phyloP scores from a whole-genome alignment of 2,329 filamentous ascomycete species.

The Cladophialophora immunda region DNA sequence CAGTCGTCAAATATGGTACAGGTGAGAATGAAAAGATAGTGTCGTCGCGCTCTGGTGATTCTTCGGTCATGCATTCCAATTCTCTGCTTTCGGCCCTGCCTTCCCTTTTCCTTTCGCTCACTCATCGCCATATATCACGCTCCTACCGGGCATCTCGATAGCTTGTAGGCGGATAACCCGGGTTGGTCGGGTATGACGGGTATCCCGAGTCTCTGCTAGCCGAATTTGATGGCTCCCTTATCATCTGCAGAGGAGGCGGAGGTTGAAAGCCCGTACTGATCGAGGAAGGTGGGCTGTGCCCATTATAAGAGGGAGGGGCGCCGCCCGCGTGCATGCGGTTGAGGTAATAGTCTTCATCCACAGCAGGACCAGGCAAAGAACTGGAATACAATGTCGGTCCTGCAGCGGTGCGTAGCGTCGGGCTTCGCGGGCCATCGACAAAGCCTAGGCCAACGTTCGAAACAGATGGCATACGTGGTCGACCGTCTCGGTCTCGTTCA shows the following conservation, averaged over 20 bases:
- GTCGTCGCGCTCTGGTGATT: not conserved
- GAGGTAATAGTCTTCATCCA: constrained; percentile 39
- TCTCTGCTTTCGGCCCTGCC: not conserved
- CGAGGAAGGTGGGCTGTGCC: constrained; percentile 20
- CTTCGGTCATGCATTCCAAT: not conserved
- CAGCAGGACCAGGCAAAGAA: constrained; percentile 7
- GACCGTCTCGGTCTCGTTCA: constrained; percentile 32
- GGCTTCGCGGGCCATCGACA: constrained; percentile 23
- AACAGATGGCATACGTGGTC: constrained; percentile 35
- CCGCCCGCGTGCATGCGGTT: constrained; percentile 23
- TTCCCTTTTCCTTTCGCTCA: not conserved
- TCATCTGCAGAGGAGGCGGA: constrained; percentile 16
- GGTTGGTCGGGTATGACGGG: constrained; percentile 27
- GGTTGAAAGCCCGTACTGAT: constrained; percentile 36
- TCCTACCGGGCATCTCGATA: constrained; percentile 32
- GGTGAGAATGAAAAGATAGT: not conserved
- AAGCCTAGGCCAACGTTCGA: constrained; percentile 26
- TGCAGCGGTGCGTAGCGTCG: constrained; percentile 7
- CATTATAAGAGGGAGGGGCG: constrained; percentile 13
- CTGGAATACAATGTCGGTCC: constrained; percentile 12
- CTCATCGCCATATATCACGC: not conserved
- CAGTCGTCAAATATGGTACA: constrained; percentile 20
- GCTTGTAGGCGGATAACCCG: constrained; percentile 34
- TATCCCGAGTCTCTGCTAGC: constrained; percentile 23
- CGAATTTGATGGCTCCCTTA: constrained; percentile 20